These are phyloP conservation scores for Russula sp. DNA, from an alignment of 768 basidiomycete genomes.

Conservation along the genomic window DNA sequence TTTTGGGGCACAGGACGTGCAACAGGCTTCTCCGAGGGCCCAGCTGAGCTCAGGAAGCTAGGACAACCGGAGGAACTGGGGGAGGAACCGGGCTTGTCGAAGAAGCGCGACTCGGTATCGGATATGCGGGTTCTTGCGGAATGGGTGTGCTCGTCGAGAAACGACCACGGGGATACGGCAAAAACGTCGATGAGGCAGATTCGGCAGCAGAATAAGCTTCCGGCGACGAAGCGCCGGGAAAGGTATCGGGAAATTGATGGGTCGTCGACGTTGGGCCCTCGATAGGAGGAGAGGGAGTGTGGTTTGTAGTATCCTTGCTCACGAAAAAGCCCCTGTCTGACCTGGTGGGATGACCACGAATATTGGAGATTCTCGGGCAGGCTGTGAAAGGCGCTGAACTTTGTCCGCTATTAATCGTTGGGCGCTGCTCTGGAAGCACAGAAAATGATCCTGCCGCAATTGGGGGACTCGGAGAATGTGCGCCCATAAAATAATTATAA, in stretches of 20 bases:
- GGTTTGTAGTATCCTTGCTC: background rate
- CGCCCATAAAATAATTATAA: background rate
- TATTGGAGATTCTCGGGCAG: background rate
- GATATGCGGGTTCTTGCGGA: background rate
- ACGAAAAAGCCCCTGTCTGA: background rate
- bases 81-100: background rate
- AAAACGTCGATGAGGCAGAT: background rate
- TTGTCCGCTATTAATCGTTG: background rate
- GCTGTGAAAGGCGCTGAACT: background rate
- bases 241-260: background rate
- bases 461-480: background rate
- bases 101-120: background rate
- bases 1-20: background rate
- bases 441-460: slow-evolving; percentile 2
- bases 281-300: background rate
- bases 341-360: background rate
- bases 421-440: slow-evolving; percentile 6
- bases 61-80: background rate
- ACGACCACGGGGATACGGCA: background rate
- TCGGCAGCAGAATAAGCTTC: background rate
- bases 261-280: background rate
- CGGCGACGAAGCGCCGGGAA: background rate
- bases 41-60: background rate
- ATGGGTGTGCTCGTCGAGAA: background rate
- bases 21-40: background rate